These are phyloP conservation scores for Syzygium grande DNA, from an alignment of 345 rosid species.

Conservation along the genomic window DNA sequence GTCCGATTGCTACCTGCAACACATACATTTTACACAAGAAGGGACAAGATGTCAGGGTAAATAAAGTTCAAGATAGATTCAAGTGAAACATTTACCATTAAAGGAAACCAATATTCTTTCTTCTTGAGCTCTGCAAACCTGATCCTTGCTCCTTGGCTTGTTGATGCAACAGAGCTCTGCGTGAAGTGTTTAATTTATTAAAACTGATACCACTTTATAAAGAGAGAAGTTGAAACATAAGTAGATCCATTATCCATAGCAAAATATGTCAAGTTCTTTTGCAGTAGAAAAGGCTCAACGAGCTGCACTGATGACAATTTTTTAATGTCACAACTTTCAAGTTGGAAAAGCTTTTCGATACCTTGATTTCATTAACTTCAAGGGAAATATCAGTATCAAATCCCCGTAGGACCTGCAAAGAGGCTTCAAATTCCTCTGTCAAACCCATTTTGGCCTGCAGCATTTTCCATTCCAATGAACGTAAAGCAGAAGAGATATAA, in stretches of 20 bases:
- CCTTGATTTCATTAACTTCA: slow-evolving; percentile 96
- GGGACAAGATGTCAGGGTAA: not conserved
- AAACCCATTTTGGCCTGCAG: slow-evolving; percentile 89
- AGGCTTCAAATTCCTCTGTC: slow-evolving; percentile 82
- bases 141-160: slow-evolving; percentile 58
- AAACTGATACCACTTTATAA: not conserved
- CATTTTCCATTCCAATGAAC: not conserved
- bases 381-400: slow-evolving; percentile 74
- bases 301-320: not conserved
- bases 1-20: slow-evolving; percentile 78
- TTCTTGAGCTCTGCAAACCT: slow-evolving; percentile 80
- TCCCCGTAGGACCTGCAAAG: slow-evolving; percentile 95
- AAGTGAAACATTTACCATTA: slow-evolving; percentile 41
- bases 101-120: slow-evolving; percentile 89
- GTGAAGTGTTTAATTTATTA: slow-evolving; percentile 4
- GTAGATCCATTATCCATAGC: not conserved
- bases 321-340: not conserved
- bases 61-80: not conserved
- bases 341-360: slow-evolving; percentile 8
- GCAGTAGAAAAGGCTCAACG: not conserved
- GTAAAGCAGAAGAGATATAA: not conserved
- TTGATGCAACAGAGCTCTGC: slow-evolving; percentile 71
- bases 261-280: not conserved
- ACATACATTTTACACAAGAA: slow-evolving; percentile 1
- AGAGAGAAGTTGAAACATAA: not conserved